A percentile compares a stretch with the other conserved stretches of the same genome.
These are phyloP conservation scores for Aspergillus fischeri DNA, from an alignment of 2,329 filamentous ascomycete species.

Conservation along the genomic window DNA sequence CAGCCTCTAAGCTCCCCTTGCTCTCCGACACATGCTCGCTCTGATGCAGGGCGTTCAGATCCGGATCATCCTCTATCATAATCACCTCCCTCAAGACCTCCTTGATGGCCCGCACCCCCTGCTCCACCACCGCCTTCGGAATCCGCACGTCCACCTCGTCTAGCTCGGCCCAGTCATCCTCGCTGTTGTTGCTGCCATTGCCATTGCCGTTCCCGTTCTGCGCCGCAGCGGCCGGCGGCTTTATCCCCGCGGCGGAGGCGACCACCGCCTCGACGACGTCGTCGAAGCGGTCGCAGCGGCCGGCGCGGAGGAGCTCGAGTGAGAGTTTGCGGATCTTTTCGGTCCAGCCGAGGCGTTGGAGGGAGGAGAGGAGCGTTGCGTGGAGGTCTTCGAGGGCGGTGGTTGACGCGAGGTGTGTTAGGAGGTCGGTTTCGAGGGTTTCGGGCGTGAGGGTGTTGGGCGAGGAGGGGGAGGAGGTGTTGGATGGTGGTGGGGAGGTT, in stretches of 20 bases:
- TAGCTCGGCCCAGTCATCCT: slow-evolving; percentile 27
- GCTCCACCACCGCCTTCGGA: slow-evolving; percentile 46
- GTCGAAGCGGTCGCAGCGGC: slow-evolving; percentile 54
- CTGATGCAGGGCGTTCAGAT: slow-evolving; percentile 4
- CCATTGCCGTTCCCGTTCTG: slow-evolving; percentile 4
- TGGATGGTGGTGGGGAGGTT: slow-evolving; percentile 1
- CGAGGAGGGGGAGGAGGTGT: slow-evolving; percentile 13
- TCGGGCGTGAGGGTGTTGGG: slow-evolving; percentile 33
- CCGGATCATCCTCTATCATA: slow-evolving; percentile 39
- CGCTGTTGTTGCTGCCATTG: slow-evolving; percentile 17
- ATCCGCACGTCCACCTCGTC: slow-evolving; percentile 45
- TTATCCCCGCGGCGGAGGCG: slow-evolving; percentile 39
- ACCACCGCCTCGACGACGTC: slow-evolving; percentile 54
- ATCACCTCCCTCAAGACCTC: slow-evolving; percentile 50
- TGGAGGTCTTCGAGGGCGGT: slow-evolving; percentile 55
- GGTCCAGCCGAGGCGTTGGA: slow-evolving; percentile 58
- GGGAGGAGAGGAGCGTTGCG: slow-evolving; percentile 49
- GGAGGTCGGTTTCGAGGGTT: slow-evolving; percentile 35
- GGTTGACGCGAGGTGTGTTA: slow-evolving; percentile 45
- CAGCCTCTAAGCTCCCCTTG: slow-evolving; percentile 2
- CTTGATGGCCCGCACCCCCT: slow-evolving; percentile 49
- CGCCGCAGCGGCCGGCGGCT: slow-evolving; percentile 26
- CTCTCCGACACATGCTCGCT: slow-evolving; percentile 3
- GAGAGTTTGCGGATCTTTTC: slow-evolving; percentile 53
- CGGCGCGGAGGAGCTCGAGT: slow-evolving; percentile 54